Percentiles rank a stretch among this genome's conserved stretches.
These are phyloP conservation scores for Metarhizium sp. DNA, from an alignment of 2,329 filamentous ascomycete genomes.

Conservation along the genomic window DNA sequence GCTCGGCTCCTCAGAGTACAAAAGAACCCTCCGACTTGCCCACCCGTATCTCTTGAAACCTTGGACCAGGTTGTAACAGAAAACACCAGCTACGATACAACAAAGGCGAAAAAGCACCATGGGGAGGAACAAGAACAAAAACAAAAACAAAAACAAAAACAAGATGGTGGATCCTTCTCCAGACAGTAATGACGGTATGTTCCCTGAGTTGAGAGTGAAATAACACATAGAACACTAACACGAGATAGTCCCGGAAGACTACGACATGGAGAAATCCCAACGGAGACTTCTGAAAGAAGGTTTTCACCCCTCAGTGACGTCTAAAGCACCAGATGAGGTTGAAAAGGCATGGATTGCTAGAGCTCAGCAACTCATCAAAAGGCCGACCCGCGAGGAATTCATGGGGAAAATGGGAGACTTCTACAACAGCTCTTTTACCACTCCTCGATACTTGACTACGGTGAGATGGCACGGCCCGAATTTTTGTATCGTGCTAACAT, in stretches of 20 bases:
- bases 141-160: neutral
- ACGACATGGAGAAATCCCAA: constrained; percentile 9
- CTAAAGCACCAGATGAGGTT: constrained; percentile 3
- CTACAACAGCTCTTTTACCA: neutral
- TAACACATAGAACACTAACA: neutral
- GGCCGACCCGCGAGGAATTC: neutral
- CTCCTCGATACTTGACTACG: constrained; percentile 6
- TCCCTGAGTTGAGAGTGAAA: neutral
- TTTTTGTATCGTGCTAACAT: neutral
- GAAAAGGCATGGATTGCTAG: constrained; percentile 1
- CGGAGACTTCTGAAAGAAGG: constrained; percentile 6
- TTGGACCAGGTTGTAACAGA: too few relatives aligned
- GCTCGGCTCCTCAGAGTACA: too few relatives aligned
- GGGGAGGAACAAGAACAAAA: neutral
- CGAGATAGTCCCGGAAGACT: neutral
- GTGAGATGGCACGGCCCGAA: neutral
- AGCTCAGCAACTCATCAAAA: neutral
- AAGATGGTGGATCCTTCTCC: neutral
- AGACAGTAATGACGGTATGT: neutral
- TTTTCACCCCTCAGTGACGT: constrained; percentile 12
- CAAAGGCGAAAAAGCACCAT: neutral
- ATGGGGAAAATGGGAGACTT: neutral
- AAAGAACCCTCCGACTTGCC: too few relatives aligned
- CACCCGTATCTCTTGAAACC: too few relatives aligned
- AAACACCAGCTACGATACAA: neutral